A percentile compares a stretch with the other conserved stretches of the same genome.
Conservation (phyloP, 2,329 filamentous ascomycete species). For the Arthrinium phaeospermum region DNA sequence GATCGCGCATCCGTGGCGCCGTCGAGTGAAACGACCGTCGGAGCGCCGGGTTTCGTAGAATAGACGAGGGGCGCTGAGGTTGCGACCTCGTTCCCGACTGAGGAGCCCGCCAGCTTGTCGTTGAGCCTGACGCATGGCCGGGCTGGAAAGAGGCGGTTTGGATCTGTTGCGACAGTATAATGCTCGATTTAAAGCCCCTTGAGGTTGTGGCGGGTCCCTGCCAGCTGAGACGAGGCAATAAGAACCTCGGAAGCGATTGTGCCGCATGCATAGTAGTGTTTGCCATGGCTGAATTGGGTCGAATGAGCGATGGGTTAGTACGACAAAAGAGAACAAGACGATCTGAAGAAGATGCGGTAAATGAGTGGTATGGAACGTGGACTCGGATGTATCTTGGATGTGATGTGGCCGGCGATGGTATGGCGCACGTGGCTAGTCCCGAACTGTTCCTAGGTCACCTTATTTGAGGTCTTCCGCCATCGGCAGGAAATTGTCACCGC, state of each 20-base stretch:
- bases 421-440: too few species aligned
- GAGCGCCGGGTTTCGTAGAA: constrained; percentile 38
- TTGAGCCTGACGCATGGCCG: not conserved
- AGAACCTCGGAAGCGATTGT: constrained; percentile 56
- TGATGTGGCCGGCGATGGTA: too few species aligned
- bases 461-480: too few species aligned
- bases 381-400: too few species aligned
- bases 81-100: not conserved
- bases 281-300: constrained; percentile 32
- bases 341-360: constrained; percentile 20
- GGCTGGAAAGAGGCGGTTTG: not conserved
- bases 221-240: constrained; percentile 64
- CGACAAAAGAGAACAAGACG: not conserved
- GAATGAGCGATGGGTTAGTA: too few species aligned
- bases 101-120: not conserved
- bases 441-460: too few species aligned
- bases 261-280: constrained; percentile 35
- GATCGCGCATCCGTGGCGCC: constrained; percentile 68
- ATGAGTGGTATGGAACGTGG: too few species aligned
- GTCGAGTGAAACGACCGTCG: constrained; percentile 72
- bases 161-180: not conserved
- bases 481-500: too few species aligned
- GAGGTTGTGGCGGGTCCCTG: constrained; percentile 39
- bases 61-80: constrained; percentile 24
- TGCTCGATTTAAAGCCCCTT: constrained; percentile 23